Conservation (phyloP, 257 asterid species). For the Przewalskia tangutica region DNA sequence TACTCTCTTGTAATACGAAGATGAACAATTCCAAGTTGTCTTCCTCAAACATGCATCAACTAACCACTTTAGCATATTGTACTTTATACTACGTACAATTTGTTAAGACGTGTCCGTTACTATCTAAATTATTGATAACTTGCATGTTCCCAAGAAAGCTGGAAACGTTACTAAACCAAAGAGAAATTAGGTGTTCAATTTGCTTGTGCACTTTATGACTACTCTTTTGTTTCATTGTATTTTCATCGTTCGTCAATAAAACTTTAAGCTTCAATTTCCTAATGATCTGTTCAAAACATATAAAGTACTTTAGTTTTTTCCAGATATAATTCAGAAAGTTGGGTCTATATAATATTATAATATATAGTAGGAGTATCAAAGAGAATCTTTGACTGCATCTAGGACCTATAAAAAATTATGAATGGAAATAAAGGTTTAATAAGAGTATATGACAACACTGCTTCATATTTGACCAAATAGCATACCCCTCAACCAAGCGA, state of each 20-base stretch:
- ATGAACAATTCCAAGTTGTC: no score
- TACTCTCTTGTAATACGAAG: no score
- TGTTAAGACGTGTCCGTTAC: not conserved
- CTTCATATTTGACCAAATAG: no score
- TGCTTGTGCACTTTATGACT: not conserved
- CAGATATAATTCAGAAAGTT: not conserved
- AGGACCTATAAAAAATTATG: not conserved
- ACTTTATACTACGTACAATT: not conserved
- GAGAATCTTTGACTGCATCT: not conserved
- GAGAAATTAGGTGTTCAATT: not conserved
- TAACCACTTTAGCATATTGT: no score
- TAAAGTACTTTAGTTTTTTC: not conserved
- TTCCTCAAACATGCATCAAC: no score
- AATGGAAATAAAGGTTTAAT: no score
- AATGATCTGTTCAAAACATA: not conserved
- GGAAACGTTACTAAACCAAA: not conserved
- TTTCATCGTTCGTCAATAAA: not conserved
- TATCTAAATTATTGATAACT: not conserved
- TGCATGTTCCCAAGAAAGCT: not conserved
- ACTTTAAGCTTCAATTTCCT: not conserved
- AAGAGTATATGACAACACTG: no score
- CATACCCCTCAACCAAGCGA: no score
- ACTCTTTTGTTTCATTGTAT: not conserved
- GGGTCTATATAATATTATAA: not conserved
- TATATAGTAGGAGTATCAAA: not conserved